Evolutionary conservation across 1,284 basidiomycete genomes (phyloP).

Genomic region (Moniliella sp.): DNA sequence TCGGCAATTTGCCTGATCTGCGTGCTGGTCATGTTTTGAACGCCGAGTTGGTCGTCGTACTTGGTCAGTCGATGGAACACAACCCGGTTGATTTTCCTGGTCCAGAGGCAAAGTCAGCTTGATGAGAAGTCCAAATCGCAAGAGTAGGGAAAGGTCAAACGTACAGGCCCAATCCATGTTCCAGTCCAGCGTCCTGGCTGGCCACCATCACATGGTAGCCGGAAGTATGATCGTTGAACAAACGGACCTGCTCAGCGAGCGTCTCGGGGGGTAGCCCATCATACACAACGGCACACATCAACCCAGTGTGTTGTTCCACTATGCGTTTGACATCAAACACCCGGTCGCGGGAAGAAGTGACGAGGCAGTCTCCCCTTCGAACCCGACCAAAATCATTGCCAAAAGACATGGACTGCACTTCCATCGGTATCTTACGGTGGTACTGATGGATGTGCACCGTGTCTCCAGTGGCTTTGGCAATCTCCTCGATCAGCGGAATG

Average conservation of each 20-base stretch:
- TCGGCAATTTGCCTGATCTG: constrained; percentile 91
- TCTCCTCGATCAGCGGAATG: constrained; percentile 50
- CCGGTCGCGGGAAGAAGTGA: constrained; percentile 55
- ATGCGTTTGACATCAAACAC: constrained; percentile 58
- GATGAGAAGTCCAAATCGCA: constrained; percentile 1
- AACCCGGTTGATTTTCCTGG: constrained; percentile 71
- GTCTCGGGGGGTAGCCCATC: constrained; percentile 72
- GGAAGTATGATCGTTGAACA: constrained; percentile 55
- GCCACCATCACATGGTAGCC: constrained; percentile 67
- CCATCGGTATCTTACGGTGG: constrained; percentile 63
- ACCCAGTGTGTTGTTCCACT: constrained; percentile 50
- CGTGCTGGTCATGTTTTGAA: constrained; percentile 47
- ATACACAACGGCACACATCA: constrained; percentile 69
- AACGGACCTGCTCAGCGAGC: constrained; percentile 61
- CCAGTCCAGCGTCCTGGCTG: constrained; percentile 84
- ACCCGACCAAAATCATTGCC: constrained; percentile 47
- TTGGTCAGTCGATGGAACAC: constrained; percentile 60
- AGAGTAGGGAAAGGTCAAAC: constrained; percentile 29
- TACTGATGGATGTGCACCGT: constrained; percentile 61
- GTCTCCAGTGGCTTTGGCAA: constrained; percentile 60
- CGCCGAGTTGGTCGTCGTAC: constrained; percentile 45
- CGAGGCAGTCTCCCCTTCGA: constrained; percentile 67
- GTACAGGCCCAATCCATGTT: constrained; percentile 75
- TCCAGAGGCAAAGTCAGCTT: neutral
- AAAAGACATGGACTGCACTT: constrained; percentile 48